A percentile compares a stretch with the other conserved stretches of the same genome.
Evolutionary conservation across 2,329 filamentous ascomycete species (phyloP).

Genomic region (Peltaster fructicola): DNA sequence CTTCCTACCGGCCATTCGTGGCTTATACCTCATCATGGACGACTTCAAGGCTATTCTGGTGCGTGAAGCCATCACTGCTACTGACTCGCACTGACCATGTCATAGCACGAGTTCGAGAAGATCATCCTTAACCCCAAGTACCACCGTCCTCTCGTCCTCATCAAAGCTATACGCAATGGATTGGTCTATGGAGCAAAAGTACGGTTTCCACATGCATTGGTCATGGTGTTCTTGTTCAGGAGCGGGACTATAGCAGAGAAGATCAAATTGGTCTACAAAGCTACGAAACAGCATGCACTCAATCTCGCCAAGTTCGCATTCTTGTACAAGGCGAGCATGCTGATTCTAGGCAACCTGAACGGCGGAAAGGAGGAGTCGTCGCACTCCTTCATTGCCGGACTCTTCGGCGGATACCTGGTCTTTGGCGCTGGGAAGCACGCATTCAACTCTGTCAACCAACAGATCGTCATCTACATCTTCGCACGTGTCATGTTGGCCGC

Average conservation of each 20-base stretch:
- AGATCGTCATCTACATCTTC: conserved; percentile 97
- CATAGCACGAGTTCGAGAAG: conserved; percentile 37
- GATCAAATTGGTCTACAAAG: conserved; percentile 56
- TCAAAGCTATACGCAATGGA: conserved; percentile 93
- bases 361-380: conserved; percentile 48
- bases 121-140: conserved; percentile 69
- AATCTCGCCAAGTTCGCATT: conserved; percentile 86
- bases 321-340: conserved; percentile 72
- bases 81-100: not conserved
- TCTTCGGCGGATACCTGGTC: conserved; percentile 80
- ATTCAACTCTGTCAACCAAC: conserved; percentile 63
- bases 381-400: conserved; percentile 72
- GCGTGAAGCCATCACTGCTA: not conserved
- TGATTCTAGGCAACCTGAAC: conserved; percentile 42
- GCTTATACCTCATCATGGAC: conserved; percentile 4
- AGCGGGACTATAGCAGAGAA: conserved; percentile 71
- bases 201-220: conserved; percentile 91
- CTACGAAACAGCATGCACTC: conserved; percentile 74
- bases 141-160: conserved; percentile 64
- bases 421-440: conserved; percentile 62
- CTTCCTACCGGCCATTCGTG: no score
- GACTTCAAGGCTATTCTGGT: conserved; percentile 4
- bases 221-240: conserved; percentile 96
- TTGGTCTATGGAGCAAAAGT: conserved; percentile 94
- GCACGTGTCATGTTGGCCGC: conserved; percentile 73